Evolutionary conservation across 2,329 filamentous ascomycete species (phyloP).

Genomic region (Triangularia setosa): DNA sequence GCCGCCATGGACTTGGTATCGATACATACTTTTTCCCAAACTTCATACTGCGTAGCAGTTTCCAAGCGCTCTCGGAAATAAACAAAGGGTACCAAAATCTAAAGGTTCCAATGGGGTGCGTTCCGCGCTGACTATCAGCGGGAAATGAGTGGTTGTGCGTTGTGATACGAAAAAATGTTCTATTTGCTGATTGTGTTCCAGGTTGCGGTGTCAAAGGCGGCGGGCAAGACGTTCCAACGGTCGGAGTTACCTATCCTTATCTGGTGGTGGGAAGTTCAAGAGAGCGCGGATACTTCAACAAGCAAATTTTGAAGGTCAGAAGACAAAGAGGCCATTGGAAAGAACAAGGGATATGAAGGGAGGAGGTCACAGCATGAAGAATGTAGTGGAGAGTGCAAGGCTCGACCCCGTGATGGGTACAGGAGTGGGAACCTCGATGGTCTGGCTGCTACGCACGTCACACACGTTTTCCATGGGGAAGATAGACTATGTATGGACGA

Average conservation of each 20-base stretch:
- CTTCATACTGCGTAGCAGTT: slow-evolving; percentile 30
- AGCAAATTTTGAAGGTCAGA: not conserved
- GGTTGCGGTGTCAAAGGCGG: not conserved
- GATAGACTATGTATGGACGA: too few relatives aligned
- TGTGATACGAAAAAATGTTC: not conserved
- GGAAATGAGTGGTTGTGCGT: not conserved
- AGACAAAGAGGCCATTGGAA: slow-evolving; percentile 5
- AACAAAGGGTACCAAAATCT: not conserved
- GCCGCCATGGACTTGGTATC: not conserved
- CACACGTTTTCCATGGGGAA: not conserved
- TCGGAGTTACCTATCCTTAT: not conserved
- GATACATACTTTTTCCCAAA: slow-evolving; percentile 35
- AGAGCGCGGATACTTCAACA: not conserved
- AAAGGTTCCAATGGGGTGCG: not conserved
- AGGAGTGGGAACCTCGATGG: not conserved
- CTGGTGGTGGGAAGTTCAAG: not conserved
- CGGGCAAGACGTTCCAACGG: not conserved
- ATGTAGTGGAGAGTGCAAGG: not conserved
- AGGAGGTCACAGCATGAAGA: not conserved
- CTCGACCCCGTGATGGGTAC: not conserved
- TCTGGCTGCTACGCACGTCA: not conserved
- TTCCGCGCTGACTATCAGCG: not conserved
- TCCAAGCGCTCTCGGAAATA: not conserved
- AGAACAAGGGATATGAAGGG: not conserved
- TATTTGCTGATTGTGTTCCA: not conserved